Conservation (phyloP, 768 basidiomycete species). For the Phanerochaete sordida region DNA sequence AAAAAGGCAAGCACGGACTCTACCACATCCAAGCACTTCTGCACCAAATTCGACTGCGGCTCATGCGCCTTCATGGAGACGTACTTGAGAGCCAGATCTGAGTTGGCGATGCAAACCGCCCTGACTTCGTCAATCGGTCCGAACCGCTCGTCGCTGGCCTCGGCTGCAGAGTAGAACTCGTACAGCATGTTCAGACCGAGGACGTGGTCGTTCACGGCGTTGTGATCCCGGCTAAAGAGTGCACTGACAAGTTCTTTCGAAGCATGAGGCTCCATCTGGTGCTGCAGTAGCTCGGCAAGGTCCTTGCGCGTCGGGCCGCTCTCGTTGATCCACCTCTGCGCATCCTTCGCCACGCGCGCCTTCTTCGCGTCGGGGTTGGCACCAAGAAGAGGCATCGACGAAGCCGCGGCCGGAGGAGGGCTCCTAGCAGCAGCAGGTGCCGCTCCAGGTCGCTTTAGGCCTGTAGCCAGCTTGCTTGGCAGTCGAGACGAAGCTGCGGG, state of each 20-base stretch:
- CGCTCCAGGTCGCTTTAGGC: constrained; percentile 43
- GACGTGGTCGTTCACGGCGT: constrained; percentile 89
- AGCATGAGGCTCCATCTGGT: constrained; percentile 86
- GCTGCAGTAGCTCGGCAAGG: constrained; percentile 78
- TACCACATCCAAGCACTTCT: constrained; percentile 85
- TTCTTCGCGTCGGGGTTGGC: constrained; percentile 63
- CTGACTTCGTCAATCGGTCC: constrained; percentile 47
- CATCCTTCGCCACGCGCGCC: constrained; percentile 68
- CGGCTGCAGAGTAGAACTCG: constrained; percentile 67
- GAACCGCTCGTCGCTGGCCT: constrained; percentile 52
- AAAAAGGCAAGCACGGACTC: constrained; percentile 77
- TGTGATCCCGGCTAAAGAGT: constrained; percentile 95
- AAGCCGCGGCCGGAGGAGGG: constrained; percentile 28
- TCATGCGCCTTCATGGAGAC: constrained; percentile 86
- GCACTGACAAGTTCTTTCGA: constrained; percentile 71
- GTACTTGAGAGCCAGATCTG: constrained; percentile 92
- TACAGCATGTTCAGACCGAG: constrained; percentile 69
- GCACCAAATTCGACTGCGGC: constrained; percentile 84
- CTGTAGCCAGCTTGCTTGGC: constrained; percentile 35
- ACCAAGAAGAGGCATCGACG: constrained; percentile 39
- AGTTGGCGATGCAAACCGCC: constrained; percentile 74
- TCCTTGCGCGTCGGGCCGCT: constrained; percentile 81
- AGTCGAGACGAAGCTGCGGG: constrained; percentile 24
- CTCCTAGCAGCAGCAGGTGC: constrained; percentile 30
- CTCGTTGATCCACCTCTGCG: constrained; percentile 82